Evolutionary conservation across 129 eudicot genomes (phyloP).

Genomic region (Lonicera japonica): DNA sequence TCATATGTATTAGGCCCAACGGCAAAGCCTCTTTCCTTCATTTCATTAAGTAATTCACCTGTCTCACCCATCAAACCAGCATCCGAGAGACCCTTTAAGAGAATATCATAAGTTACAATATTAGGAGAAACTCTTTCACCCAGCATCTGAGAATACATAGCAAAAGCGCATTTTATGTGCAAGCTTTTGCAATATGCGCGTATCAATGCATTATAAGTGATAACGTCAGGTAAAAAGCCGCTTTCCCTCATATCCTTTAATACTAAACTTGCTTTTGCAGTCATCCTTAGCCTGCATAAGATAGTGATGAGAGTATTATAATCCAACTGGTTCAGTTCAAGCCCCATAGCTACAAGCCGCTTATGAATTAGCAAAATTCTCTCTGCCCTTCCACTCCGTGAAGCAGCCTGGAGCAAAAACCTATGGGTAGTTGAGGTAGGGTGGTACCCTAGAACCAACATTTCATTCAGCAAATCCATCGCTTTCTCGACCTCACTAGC

Average conservation of each 20-base stretch:
- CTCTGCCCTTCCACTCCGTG: constrained; percentile 56
- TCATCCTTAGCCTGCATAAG: constrained; percentile 85
- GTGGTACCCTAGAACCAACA: constrained; percentile 37
- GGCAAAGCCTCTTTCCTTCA: constrained; percentile 52
- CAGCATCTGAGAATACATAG: constrained; percentile 54
- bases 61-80: constrained; percentile 51
- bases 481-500: constrained; percentile 50
- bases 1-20: constrained; percentile 57
- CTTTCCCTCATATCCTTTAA: constrained; percentile 52
- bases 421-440: constrained; percentile 53
- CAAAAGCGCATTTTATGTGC: constrained; percentile 52
- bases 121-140: constrained; percentile 60
- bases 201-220: constrained; percentile 72
- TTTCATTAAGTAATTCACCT: constrained; percentile 38
- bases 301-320: constrained; percentile 52
- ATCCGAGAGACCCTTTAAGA: constrained; percentile 51
- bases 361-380: constrained; percentile 49
- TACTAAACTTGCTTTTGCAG: constrained; percentile 57
- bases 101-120: constrained; percentile 66
- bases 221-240: constrained; percentile 58
- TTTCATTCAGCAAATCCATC: constrained; percentile 53
- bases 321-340: constrained; percentile 41
- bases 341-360: constrained; percentile 69
- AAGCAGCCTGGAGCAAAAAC: constrained; percentile 53
- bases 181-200: constrained; percentile 68